A percentile compares a stretch with the other conserved stretches of the same genome.
phyloP scores from a whole-genome alignment of 1,139 yeast genomes.

The Diutina sp. region DNA sequence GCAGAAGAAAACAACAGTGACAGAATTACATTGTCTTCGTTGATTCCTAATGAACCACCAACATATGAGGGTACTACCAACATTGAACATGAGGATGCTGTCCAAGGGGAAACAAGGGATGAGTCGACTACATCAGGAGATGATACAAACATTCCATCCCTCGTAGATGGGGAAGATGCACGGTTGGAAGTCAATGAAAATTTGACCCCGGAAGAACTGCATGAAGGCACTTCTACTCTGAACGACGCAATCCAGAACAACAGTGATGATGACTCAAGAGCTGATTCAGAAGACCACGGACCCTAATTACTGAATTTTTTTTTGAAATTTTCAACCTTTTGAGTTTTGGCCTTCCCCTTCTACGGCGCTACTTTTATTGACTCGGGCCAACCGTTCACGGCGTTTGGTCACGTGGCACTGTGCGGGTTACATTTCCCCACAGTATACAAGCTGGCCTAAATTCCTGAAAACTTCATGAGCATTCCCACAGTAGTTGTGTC shows the following conservation, averaged over 20 bases:
- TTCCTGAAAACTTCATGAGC: slow-evolving; percentile 4
- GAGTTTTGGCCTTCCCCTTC: not conserved
- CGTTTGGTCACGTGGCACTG: not conserved
- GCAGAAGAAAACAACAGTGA: slow-evolving; percentile 23
- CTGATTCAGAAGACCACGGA: too few relatives aligned
- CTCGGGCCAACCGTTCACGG: not conserved
- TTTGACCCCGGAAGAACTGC: too few relatives aligned
- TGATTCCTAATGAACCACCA: slow-evolving; percentile 24
- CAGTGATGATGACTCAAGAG: too few relatives aligned
- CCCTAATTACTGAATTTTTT: too few relatives aligned
- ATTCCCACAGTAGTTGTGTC: slow-evolving; percentile 13
- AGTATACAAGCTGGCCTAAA: not conserved
- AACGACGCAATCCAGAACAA: too few relatives aligned
- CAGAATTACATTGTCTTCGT: slow-evolving; percentile 27
- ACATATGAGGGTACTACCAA: slow-evolving; percentile 14
- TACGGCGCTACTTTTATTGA: not conserved
- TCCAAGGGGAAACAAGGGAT: not conserved
- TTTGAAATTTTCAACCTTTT: too few relatives aligned
- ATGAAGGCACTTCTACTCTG: too few relatives aligned
- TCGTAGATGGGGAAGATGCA: too few relatives aligned
- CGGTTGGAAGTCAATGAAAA: too few relatives aligned
- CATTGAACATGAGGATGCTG: slow-evolving; percentile 5
- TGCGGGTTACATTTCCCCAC: not conserved
- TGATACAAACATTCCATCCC: too few relatives aligned
- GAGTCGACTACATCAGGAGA: not conserved